Evolutionary conservation across 805 yeast species (phyloP).

Genomic region (Ogataea neopini): DNA sequence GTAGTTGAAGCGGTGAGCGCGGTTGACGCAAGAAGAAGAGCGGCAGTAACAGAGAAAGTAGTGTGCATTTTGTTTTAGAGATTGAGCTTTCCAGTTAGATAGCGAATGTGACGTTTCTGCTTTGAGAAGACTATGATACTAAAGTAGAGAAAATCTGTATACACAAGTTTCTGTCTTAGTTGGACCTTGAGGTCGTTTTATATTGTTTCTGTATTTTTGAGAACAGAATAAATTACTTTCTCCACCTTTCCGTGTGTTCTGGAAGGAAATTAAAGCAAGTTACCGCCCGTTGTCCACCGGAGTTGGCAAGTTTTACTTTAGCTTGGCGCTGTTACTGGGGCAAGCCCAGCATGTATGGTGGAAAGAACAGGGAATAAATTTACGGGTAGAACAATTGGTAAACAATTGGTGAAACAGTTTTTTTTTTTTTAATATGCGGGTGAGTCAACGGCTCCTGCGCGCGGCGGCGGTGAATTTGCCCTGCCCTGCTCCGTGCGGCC

Average conservation of each 20-base stretch:
- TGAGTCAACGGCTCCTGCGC: background rate
- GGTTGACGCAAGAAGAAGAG: conserved; percentile 33
- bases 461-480: background rate
- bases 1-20: conserved; percentile 37
- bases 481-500: too few species aligned
- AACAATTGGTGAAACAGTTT: background rate
- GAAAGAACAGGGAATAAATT: conserved; percentile 1
- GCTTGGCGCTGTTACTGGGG: background rate
- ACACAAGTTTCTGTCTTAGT: background rate
- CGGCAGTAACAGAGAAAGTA: conserved; percentile 33
- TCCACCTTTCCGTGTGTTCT: background rate
- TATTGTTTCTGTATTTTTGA: conserved; percentile 1
- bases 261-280: conserved; percentile 3
- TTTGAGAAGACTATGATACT: background rate
- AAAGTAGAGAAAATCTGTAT: background rate
- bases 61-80: conserved; percentile 40
- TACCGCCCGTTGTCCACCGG: background rate
- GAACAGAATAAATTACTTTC: conserved; percentile 2
- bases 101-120: background rate
- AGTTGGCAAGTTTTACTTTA: background rate
- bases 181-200: conserved; percentile 1
- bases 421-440: background rate
- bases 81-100: background rate
- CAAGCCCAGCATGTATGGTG: conserved; percentile 3
- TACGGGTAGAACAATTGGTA: background rate